These are phyloP conservation scores for Sugiyamaella lignohabitans DNA, from an alignment of 805 yeast species.

Conservation along the genomic window DNA sequence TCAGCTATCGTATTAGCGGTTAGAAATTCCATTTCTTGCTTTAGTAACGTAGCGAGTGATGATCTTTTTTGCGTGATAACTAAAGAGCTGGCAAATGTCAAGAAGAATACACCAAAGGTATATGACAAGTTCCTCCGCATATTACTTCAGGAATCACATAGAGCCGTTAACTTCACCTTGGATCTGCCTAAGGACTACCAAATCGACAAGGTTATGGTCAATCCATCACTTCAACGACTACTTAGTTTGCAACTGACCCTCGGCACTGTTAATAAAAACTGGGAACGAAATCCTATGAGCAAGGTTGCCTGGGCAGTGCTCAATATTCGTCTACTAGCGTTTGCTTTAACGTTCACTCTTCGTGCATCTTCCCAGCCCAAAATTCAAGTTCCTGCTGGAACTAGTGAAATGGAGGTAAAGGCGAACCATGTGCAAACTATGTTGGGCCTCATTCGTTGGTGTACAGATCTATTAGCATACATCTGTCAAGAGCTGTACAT, in stretches of 20 bases:
- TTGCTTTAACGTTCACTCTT: conserved; percentile 63
- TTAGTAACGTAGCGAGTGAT: conserved; percentile 58
- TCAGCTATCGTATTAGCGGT: conserved; percentile 55
- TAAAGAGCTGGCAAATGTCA: conserved; percentile 38
- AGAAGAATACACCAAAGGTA: conserved; percentile 14
- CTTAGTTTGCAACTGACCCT: conserved; percentile 62
- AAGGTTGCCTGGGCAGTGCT: conserved; percentile 56
- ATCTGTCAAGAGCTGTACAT: conserved; percentile 58
- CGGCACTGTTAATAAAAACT: conserved; percentile 43
- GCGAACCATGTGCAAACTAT: conserved; percentile 27
- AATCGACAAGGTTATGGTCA: conserved; percentile 65
- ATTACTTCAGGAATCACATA: conserved; percentile 59
- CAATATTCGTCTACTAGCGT: conserved; percentile 63
- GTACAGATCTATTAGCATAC: conserved; percentile 67
- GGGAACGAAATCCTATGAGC: conserved; percentile 40
- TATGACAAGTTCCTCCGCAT: conserved; percentile 34
- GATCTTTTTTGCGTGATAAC: conserved; percentile 54
- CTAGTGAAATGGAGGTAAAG: conserved; percentile 26
- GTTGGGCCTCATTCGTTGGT: conserved; percentile 82
- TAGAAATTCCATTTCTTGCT: conserved; percentile 64
- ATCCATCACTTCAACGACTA: conserved; percentile 71
- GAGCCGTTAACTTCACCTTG: conserved; percentile 66
- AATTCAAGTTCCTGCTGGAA: conserved; percentile 39
- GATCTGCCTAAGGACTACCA: conserved; percentile 62
- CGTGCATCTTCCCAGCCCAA: conserved; percentile 42